Base-by-base conservation (phyloP, 2,329 filamentous ascomycete species). In the Calcarisporium arbuscula region DNA sequence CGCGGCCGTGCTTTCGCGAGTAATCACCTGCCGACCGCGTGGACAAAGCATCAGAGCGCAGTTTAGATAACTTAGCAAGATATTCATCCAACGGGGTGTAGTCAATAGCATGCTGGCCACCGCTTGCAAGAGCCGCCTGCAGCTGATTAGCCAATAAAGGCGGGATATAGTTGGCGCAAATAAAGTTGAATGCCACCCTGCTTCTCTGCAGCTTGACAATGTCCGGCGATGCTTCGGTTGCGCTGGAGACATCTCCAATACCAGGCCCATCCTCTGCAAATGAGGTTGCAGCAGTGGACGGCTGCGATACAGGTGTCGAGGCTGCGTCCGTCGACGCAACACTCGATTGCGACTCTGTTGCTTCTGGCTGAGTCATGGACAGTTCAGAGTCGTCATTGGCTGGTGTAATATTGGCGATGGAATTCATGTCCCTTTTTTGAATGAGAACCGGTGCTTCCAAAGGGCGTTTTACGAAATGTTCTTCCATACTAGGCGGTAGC, bases 401-500 rank as follows among this genome's bases (percentile, higher is more conserved):
- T 3, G 39, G 32, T 2, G 38, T 34, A 11, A 37, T 35, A n/a
- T 46, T 38, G 4, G 36, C 38, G 5, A 41, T 39, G 26, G 14
- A 11, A 8, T 45, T 44, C 32, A 75, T 66, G 36, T 79, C 72
- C 29, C 77, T 70, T 49, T 72, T 80, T 26, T 88, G 68, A 20
- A 76, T 76, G 47, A 85, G 64, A 28, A 94, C 66, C 0, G 92
- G 90, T 5, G 80, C 74, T 47, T 92, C 84, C 5, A 98, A 66
- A 3, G 74, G 74, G 50, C 82, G 82, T 33, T 70, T 74, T 8
- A 98, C 77, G 47, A 95, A 94, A 27, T 77, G 81, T 30, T 92
- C 84, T 53, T 95, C 90, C 70, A 98, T 74, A 47, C 82, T 94
- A 6, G 67, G 62, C 2, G 92, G 88, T 8, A 96, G 62, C 0